A percentile compares a stretch with the other conserved stretches of the same genome.
phyloP scores from a whole-genome alignment of 2,329 filamentous ascomycete genomes.

The Cytospora mali region DNA sequence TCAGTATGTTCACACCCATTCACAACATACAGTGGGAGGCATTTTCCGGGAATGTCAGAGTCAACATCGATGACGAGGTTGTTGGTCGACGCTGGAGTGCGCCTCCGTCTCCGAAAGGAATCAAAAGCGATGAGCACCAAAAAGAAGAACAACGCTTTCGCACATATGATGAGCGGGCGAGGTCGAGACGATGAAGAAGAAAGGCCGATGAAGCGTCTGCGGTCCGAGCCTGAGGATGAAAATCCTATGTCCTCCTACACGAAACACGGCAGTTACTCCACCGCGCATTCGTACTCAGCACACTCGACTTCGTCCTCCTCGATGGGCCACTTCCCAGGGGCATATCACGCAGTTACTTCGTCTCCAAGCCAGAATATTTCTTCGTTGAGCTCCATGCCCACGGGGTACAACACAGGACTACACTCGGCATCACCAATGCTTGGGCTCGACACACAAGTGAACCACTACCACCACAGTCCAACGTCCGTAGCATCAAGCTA shows the following conservation, averaged over 20 bases:
- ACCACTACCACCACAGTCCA: slow-evolving; percentile 24
- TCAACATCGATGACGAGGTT: slow-evolving; percentile 80
- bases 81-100: slow-evolving; percentile 86
- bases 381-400: slow-evolving; percentile 23
- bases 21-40: slow-evolving; percentile 65
- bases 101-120: slow-evolving; percentile 81
- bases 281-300: slow-evolving; percentile 21
- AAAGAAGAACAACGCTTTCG: slow-evolving; percentile 45
- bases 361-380: slow-evolving; percentile 23
- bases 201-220: slow-evolving; percentile 25
- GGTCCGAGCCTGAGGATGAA: slow-evolving; percentile 24
- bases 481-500: slow-evolving; percentile 27
- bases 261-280: slow-evolving; percentile 26
- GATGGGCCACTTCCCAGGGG: slow-evolving; percentile 19
- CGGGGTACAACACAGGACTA: slow-evolving; percentile 13
- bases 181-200: slow-evolving; percentile 22
- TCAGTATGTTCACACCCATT: slow-evolving; percentile 67
- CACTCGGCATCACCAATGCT: slow-evolving; percentile 22
- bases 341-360: slow-evolving; percentile 25
- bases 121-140: slow-evolving; percentile 60
- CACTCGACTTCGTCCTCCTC: slow-evolving; percentile 24
- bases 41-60: slow-evolving; percentile 78
- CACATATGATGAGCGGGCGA: slow-evolving; percentile 29
- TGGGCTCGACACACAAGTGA: slow-evolving; percentile 24
- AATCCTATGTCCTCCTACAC: slow-evolving; percentile 16